Conservation (phyloP, 495 filamentous ascomycete genomes). For the Talaromyces ruber region DNA sequence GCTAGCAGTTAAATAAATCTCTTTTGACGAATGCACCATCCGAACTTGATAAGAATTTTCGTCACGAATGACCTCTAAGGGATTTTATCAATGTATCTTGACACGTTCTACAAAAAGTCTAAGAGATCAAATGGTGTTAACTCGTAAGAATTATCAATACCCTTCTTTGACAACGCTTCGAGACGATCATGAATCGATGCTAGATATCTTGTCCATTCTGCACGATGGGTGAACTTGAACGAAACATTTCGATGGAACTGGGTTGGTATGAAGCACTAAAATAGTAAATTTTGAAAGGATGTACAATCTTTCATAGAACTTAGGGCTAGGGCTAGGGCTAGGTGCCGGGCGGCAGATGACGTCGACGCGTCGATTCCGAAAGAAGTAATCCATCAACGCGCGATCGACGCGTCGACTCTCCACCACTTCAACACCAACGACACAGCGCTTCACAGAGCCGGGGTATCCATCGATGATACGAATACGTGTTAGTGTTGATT, state of each 20-base stretch:
- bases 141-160: constrained; percentile 32
- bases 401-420: neutral
- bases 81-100: constrained; percentile 50
- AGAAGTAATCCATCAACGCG: neutral
- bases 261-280: constrained; percentile 67
- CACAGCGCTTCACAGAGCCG: neutral
- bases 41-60: constrained; percentile 53
- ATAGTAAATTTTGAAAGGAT: constrained; percentile 10
- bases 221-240: constrained; percentile 56
- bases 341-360: constrained; percentile 8
- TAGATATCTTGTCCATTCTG: constrained; percentile 71
- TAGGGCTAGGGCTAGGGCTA: neutral
- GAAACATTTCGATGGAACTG: constrained; percentile 60
- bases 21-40: constrained; percentile 35
- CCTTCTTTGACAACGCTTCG: too few relatives aligned
- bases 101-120: too few relatives aligned
- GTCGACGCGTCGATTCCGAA: neutral
- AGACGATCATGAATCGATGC: neutral
- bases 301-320: neutral
- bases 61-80: constrained; percentile 64
- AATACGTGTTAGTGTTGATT: neutral
- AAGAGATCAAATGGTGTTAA: too few relatives aligned
- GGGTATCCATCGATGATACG: neutral
- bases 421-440: neutral
- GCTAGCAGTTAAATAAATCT: constrained; percentile 60